Conservation (phyloP, 495 filamentous ascomycete species). For the Amorphotheca resinae region DNA sequence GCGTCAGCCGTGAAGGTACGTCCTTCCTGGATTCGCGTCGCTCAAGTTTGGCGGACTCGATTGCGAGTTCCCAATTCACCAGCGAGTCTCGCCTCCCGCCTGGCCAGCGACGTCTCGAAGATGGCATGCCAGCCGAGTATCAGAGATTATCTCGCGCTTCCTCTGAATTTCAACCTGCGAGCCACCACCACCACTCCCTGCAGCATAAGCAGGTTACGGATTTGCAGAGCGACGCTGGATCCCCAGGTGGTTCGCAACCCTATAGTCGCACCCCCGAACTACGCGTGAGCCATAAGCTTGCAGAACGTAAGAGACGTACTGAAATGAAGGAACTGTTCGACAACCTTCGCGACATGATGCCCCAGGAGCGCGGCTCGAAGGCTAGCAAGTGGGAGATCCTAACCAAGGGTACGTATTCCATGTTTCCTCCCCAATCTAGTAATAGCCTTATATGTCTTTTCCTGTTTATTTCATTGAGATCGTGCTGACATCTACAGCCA, state of each 20-base stretch:
- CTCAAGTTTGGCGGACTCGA: constrained; percentile 59
- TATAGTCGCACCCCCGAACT: constrained; percentile 94
- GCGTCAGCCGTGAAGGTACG: constrained; percentile 21
- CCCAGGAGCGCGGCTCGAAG: constrained; percentile 78
- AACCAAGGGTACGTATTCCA: constrained; percentile 58
- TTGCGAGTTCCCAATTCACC: constrained; percentile 62
- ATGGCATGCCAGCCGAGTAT: constrained; percentile 28
- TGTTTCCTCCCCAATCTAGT: constrained; percentile 5
- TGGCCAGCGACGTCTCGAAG: constrained; percentile 54
- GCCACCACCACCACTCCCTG: constrained; percentile 56
- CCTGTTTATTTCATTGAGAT: constrained; percentile 14
- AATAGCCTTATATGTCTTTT: too few species aligned
- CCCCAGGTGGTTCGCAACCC: constrained; percentile 46
- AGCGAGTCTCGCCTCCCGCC: constrained; percentile 55
- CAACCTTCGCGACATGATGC: constrained; percentile 65
- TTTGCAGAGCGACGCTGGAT: constrained; percentile 46
- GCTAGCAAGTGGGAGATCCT: constrained; percentile 98
- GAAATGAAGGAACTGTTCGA: constrained; percentile 99
- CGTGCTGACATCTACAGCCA: constrained; percentile 25
- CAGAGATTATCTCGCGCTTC: constrained; percentile 12
- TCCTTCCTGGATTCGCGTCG: constrained; percentile 54
- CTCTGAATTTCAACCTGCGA: constrained; percentile 22
- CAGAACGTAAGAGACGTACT: constrained; percentile 86
- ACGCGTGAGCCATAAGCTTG: constrained; percentile 90
- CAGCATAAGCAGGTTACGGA: constrained; percentile 60